Evolutionary conservation across 108 stramenopile species (phyloP).

Genomic region (Stephanodiscus triporus): DNA sequence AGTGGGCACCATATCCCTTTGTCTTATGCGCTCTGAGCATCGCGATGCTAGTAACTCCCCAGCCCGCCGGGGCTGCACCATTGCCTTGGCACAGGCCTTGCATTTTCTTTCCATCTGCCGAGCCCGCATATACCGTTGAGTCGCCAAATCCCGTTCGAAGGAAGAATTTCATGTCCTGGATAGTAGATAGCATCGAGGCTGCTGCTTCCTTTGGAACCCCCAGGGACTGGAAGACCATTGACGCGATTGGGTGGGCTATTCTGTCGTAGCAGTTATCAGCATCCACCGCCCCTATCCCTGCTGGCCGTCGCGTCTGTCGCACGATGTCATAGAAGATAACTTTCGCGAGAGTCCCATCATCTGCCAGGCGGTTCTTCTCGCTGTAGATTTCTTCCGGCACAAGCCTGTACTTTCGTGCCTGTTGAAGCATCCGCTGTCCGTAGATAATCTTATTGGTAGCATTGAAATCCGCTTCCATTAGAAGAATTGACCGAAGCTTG

Average conservation of each 20-base stretch:
- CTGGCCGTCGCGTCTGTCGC: not conserved
- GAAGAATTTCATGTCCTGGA: not conserved
- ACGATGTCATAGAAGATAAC: not conserved
- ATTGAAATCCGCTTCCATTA: slow-evolving; percentile 26
- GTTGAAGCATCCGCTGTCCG: slow-evolving; percentile 3
- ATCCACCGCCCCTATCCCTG: slow-evolving; percentile 7
- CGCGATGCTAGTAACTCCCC: slow-evolving; percentile 4
- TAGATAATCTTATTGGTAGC: not conserved
- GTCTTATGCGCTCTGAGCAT: slow-evolving; percentile 12
- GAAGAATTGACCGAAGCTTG: slow-evolving; percentile 7
- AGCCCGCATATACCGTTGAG: not conserved
- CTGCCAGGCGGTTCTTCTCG: slow-evolving; percentile 2
- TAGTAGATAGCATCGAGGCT: not conserved
- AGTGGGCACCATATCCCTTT: not conserved
- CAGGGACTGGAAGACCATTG: not conserved
- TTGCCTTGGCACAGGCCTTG: slow-evolving; percentile 27
- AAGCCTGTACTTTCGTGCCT: slow-evolving; percentile 1
- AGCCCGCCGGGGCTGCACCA: not conserved
- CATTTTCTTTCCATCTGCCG: not conserved
- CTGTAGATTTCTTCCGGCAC: slow-evolving; percentile 26
- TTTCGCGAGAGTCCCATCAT: slow-evolving; percentile 13
- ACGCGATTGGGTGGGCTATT: not conserved
- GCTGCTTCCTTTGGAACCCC: not conserved
- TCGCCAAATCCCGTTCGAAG: not conserved
- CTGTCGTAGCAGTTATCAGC: slow-evolving; percentile 24